Conservation (phyloP, 345 rosid genomes). For the Gossypium sturtianum region DNA sequence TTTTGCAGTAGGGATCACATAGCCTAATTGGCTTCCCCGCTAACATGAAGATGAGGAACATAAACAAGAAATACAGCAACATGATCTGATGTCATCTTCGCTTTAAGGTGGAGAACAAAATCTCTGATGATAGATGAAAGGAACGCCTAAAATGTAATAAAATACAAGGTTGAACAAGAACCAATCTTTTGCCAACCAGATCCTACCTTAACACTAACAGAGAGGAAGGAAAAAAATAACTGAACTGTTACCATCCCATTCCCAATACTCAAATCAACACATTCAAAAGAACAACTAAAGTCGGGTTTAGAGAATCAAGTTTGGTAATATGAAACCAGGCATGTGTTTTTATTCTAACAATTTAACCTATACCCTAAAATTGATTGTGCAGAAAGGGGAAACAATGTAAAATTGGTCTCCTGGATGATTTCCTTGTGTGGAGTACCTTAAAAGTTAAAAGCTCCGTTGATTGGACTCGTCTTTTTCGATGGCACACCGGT, state of each 20-base stretch:
- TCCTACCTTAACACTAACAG: slow-evolving; percentile 11
- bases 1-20: not conserved
- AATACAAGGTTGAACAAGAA: slow-evolving; percentile 31
- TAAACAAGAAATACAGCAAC: not conserved
- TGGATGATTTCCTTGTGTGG: not conserved
- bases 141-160: slow-evolving; percentile 28
- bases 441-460: not conserved
- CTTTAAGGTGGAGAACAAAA: slow-evolving; percentile 15
- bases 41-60: not conserved
- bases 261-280: not conserved
- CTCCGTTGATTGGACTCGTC: not conserved
- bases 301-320: not conserved
- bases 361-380: not conserved
- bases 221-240: not conserved
- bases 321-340: not conserved
- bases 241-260: not conserved
- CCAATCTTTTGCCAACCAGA: slow-evolving; percentile 48
- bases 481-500: not conserved
- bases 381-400: not conserved
- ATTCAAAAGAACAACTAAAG: not conserved
- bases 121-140: slow-evolving; percentile 24
- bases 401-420: not conserved
- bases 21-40: not conserved
- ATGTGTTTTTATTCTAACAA: not conserved
- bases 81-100: too few relatives aligned